Base-by-base conservation (phyloP, 2,329 filamentous ascomycete species). In the Escovopsis weberi region DNA sequence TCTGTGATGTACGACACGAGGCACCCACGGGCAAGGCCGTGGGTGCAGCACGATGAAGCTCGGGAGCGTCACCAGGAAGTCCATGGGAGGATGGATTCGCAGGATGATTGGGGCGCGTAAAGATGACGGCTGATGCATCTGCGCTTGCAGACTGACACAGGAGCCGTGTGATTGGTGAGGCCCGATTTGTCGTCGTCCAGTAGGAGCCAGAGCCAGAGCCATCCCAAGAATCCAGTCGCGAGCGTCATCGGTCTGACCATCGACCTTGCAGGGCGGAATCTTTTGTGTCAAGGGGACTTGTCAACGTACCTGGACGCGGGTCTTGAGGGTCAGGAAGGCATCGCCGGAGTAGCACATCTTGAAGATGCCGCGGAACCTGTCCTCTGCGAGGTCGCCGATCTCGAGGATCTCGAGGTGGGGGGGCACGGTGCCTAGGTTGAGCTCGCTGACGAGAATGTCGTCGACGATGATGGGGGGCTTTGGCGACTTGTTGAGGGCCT, bases 381-480 rank as follows among this genome's bases (percentile, higher is more conserved):
- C 91, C 65, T 96, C 91, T 42, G 91, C 91, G 59, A 98, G 70
- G 63, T 98, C 91, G 45, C 91, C 91, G 62, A 98, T 94, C 69
- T 98, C 91, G 50, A 98, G 67, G 50, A 98, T 96, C 65, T 98
- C 91, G 55, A 98, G 68, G 58, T 96, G 86, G 10, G 91, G 91
- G 38, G 91, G 89, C 40, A 93, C 85, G 47, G 85, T 88, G 58
- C 91, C 91, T 48, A 98, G 75, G 64, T 98, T 98, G 62, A 98
- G 75, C 67, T 98, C 91, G 63, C 86, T 94, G 52, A 98, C 91
- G 61, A 95, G 77, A 66, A 98, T 96, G 64, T 98, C 91, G 73
- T 95, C 91, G 67, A 96, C 91, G 60, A 98, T 98, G 59, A 96
- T 96, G 47, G 91, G 91, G 44, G 91, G 91, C 59, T 96, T 96